Evolutionary conservation across 2,329 filamentous ascomycete species (phyloP), one percentile per base, ranked within the genome.

Genomic region (Pyrenochaeta sp.): DNA sequence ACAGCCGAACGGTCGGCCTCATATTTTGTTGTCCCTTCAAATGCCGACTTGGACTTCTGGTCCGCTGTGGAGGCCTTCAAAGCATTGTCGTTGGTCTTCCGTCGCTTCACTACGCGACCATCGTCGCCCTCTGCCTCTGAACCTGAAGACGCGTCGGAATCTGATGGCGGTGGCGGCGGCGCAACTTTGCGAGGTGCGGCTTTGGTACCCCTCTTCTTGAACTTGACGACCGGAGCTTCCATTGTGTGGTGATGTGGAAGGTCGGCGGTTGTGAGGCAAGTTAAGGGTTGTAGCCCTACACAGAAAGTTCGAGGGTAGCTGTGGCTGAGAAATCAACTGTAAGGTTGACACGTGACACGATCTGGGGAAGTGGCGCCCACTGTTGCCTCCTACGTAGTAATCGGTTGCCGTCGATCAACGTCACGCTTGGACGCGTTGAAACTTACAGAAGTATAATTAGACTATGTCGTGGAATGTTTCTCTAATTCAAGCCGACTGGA

Each of bases 191-290:
- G 88, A 53, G 93, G 82, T 73, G 91, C 93, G 61, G 85, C 86
- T 75, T 93, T 96, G 71, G 86, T 85, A 65, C 87, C 85, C 75
- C 93, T 88, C 78, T 95, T 96, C 78, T 96, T 97, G 85, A 97
- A 97, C 50, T 91, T 78, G 13, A 90, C 85, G 12, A 89, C 83
- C 0, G 86, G 85, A 1, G 79, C 80, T 28, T 79, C 75, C 30
- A 76, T 61, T 19, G 69, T 72, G 75, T 75, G 57, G 66, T n/a
- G 24, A 28, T 27, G 32, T 28, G 13, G 34, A 19, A 27, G 15
- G 43, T 49, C 6, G 27, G 12, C 22, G n/a, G 15, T 22, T 47
- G 45, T 32, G 27, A 22, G 7, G 28, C 3, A 34, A 19, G 1
- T 30, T 8, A 34, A 47, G 13, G 13, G 42, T 44, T 15, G 25